Evolutionary conservation across 2,329 filamentous ascomycete genomes (phyloP), one percentile per base, ranked within the genome.

Genomic region (Penicillium glabrum): DNA sequence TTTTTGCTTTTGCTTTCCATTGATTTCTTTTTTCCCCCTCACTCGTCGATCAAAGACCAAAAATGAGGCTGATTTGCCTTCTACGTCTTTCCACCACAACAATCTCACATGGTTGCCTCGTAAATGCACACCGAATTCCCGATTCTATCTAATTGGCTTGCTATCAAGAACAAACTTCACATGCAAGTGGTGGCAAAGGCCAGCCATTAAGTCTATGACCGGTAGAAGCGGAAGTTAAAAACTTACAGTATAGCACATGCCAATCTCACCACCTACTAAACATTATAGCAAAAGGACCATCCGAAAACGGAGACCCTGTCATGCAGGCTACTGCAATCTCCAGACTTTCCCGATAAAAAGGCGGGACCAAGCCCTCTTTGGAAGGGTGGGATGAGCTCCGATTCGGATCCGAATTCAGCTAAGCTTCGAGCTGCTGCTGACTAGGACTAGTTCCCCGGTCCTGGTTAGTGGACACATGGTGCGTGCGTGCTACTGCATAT

Each of bases 371-470:
- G 46, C 19, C 24, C 23, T 29, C 41, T 23, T 37, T 49, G 21
- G 27, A 44, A 41, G 16, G 11, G 19, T 47, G 27, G 16, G 27
- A 49, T 27, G 24, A 37, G 39, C 44, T 53, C 54, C 54, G 45
- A 53, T 53, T 43, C 39, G n/a, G 35, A 57, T 31, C 49, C 54
- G 35, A 44, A 35, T 41, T 23, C 23, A 46, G 23, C 44, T 55
- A 55, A 51, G 48, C 41, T 47, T 56, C 49, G n/a, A 51, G 33
- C 46, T 51, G 21, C 37, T 46, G 43, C 43, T 46, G 24, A 46
- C 27, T 52, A 7, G 51, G 46, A 48, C 43, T 54, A 54, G 51
- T 43, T 48, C n/a, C 24, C 31, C 39, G 11, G 19, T 46, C 31
- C 24, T 46, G 16, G 4, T 37, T 46, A 26, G 47, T 41, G 26